Conservation (phyloP, 2,329 filamentous ascomycete species). For the Trichoderma cornu-damae region DNA sequence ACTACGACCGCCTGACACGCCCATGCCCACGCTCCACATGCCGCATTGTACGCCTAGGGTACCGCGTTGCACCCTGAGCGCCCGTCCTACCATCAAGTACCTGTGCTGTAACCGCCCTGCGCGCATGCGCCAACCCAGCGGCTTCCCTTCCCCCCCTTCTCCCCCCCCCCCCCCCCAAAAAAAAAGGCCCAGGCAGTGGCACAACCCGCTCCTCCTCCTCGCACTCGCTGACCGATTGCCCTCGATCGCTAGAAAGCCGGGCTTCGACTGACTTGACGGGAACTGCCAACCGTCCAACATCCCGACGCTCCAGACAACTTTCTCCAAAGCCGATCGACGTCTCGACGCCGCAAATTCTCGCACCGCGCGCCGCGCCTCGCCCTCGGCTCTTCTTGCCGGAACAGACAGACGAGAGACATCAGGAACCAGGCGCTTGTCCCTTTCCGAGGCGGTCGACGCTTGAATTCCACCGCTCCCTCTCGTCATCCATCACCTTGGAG, state of each 20-base stretch:
- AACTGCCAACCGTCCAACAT: background rate
- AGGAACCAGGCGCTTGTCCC: slow-evolving; percentile 16
- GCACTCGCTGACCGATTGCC: slow-evolving; percentile 17
- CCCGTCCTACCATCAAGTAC: background rate
- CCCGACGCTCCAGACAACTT: background rate
- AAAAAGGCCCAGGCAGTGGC: no score
- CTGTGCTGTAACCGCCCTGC: no score
- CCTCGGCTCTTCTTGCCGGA: slow-evolving; percentile 3
- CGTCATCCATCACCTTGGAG: slow-evolving; percentile 11
- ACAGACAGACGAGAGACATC: slow-evolving; percentile 11
- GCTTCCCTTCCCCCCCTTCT: no score
- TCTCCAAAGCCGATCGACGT: slow-evolving; percentile 5
- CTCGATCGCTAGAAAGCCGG: slow-evolving; percentile 4
- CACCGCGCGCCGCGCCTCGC: background rate
- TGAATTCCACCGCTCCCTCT: slow-evolving; percentile 6
- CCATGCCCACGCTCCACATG: background rate
- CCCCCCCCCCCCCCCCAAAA: no score
- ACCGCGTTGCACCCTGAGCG: background rate
- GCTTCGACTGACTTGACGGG: slow-evolving; percentile 4
- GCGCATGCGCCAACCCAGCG: background rate
- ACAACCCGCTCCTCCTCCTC: slow-evolving; percentile 14
- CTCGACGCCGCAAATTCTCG: background rate
- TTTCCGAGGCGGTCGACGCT: slow-evolving; percentile 13
- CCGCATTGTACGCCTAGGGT: background rate
- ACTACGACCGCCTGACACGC: background rate